Evolutionary conservation across 139 green algal species (phyloP), one percentile per base, ranked within the genome.

Genomic region (Trebouxia sp.): DNA sequence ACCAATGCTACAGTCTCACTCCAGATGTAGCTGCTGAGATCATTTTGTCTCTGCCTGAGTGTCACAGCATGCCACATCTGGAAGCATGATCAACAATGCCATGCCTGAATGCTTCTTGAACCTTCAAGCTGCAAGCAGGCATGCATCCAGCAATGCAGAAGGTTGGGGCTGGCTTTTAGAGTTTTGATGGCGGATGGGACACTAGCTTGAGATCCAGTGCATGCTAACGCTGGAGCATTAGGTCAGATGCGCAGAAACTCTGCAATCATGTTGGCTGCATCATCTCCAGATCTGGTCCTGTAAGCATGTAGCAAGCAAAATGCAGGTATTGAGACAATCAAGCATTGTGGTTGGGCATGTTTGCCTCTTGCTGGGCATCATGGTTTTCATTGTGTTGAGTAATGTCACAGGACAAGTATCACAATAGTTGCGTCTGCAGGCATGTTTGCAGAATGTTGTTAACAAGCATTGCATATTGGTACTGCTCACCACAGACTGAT

Each of bases 401-500:
- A 28, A 22, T 28, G 4, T 17, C 22, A 22, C 50, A 58, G 22
- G 50, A n/a, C 50, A 58, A 58, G 26, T 17, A 58, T 22, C 50
- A 58, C 50, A 5, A 17, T 28, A 28, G 50, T 58, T 28, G 22
- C 26, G 50, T 22, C 26, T 17, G 50, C 50, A 28, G 48, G 48
- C 48, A 12, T 56, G 50, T 17, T 17, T 58, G 2, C 22, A 58
- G 20, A 17, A 28, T 22, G 4, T 3, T 58, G 4, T 28, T n/a
- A n/a, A n/a, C n/a, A n/a, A n/a, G n/a, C n/a, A n/a, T n/a, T n/a
- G 50, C 50, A 9, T 28, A 28, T 1, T 22, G 2, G 50, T 22
- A 58, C 20, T 9, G 50, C 26, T 58, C 32, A 77, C 69, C 69
- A 77, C 12, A 77, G 69, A 77, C 39, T 41, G 55, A 77, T 77